Evolutionary conservation across 1,284 basidiomycete genomes (phyloP).

Genomic region (Blastosporella zonata): DNA sequence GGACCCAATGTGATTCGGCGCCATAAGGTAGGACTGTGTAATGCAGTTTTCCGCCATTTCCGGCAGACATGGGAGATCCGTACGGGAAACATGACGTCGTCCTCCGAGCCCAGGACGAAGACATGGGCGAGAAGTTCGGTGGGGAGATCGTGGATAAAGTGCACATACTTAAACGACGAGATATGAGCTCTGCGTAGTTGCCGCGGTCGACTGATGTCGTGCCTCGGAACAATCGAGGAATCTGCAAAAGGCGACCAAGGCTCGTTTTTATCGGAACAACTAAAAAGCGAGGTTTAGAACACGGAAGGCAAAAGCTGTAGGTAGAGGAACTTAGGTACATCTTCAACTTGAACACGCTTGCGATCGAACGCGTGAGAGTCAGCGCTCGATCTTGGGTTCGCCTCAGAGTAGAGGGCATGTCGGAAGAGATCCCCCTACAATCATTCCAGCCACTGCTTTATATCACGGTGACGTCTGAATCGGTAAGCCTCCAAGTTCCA

Average conservation of each 20-base stretch:
- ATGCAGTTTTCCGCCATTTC: slow-evolving; percentile 55
- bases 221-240: slow-evolving; percentile 11
- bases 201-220: slow-evolving; percentile 30
- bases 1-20: slow-evolving; percentile 48
- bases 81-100: slow-evolving; percentile 54
- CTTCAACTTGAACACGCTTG: slow-evolving; percentile 29
- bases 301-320: slow-evolving; percentile 22
- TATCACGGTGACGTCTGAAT: slow-evolving; percentile 19
- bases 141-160: slow-evolving; percentile 55
- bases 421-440: slow-evolving; percentile 9
- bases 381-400: slow-evolving; percentile 28
- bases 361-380: slow-evolving; percentile 32
- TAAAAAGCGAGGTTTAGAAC: slow-evolving; percentile 5
- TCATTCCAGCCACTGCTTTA: slow-evolving; percentile 19
- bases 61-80: slow-evolving; percentile 63
- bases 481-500: slow-evolving; percentile 13
- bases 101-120: slow-evolving; percentile 56
- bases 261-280: slow-evolving; percentile 19
- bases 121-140: slow-evolving; percentile 59
- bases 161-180: slow-evolving; percentile 15
- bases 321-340: too few species aligned
- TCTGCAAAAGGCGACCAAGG: slow-evolving; percentile 16
- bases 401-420: slow-evolving; percentile 31
- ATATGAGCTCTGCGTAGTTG: slow-evolving; percentile 28
- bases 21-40: slow-evolving; percentile 60